Percentiles rank a stretch among this genome's conserved stretches.
phyloP scores from a whole-genome alignment of 192 early-diverging fungal species.

The Martensiomyces pterosporus region DNA sequence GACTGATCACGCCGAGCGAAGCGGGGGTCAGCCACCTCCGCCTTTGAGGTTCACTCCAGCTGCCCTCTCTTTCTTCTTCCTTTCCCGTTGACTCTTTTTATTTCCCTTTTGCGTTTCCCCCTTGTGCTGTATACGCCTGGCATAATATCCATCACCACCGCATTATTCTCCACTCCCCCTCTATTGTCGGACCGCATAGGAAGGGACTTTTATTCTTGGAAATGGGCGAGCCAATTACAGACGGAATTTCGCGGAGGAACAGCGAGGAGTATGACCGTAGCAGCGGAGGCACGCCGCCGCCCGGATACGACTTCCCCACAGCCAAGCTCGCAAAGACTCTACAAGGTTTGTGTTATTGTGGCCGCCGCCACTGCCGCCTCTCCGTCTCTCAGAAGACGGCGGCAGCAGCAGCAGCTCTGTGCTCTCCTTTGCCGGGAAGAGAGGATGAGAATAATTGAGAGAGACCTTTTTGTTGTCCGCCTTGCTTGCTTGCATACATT shows the following conservation, averaged over 20 bases:
- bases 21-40: not conserved
- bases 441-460: not conserved
- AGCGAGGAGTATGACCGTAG: slow-evolving; percentile 14
- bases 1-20: too few species aligned
- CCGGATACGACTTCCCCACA: slow-evolving; percentile 44
- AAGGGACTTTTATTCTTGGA: too few species aligned
- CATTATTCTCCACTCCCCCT: too few species aligned
- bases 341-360: slow-evolving; percentile 21
- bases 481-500: too few species aligned
- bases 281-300: slow-evolving; percentile 41
- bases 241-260: slow-evolving; percentile 38
- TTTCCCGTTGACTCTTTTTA: not conserved
- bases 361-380: not conserved
- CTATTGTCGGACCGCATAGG: too few species aligned
- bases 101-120: not conserved
- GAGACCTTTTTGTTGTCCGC: not conserved
- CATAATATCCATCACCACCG: too few species aligned
- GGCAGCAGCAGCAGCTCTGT: not conserved
- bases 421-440: not conserved
- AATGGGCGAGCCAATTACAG: slow-evolving; percentile 50
- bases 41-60: not conserved
- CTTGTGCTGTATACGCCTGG: too few species aligned
- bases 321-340: slow-evolving; percentile 48
- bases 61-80: not conserved
- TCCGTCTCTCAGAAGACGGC: too few species aligned